These are phyloP conservation scores for Hericium coralloides DNA, from an alignment of 768 basidiomycete genomes.

Conservation along the genomic window DNA sequence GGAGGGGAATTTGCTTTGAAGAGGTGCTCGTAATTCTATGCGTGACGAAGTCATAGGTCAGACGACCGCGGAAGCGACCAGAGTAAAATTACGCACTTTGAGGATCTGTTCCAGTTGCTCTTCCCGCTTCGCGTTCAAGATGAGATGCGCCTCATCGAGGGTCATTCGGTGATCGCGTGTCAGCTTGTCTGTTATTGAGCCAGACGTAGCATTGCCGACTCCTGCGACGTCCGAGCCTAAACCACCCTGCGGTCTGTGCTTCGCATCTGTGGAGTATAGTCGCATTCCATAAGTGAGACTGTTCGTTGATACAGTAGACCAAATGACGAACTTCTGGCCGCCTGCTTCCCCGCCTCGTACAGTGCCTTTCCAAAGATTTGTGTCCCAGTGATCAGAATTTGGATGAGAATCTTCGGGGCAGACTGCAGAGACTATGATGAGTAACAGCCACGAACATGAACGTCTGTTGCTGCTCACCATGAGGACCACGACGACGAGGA, in stretches of 20 bases:
- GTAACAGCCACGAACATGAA: not conserved
- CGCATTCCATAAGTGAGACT: not conserved
- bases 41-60: not conserved
- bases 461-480: not conserved
- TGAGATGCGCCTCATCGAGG: constrained; percentile 87
- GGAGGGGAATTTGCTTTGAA: constrained; percentile 84
- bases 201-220: constrained; percentile 63
- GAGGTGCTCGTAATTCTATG: constrained; percentile 84
- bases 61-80: not conserved
- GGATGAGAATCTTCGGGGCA: constrained; percentile 68
- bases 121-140: constrained; percentile 78
- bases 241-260: constrained; percentile 63
- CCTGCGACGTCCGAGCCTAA: constrained; percentile 65
- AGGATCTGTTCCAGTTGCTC: constrained; percentile 60
- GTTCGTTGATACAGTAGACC: not conserved
- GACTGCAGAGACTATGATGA: constrained; percentile 36
- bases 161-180: constrained; percentile 89
- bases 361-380: constrained; percentile 91
- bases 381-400: constrained; percentile 68
- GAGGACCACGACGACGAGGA: not conserved
- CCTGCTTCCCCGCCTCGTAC: constrained; percentile 83
- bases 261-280: constrained; percentile 53
- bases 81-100: constrained; percentile 44
- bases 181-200: constrained; percentile 71
- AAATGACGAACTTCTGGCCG: constrained; percentile 71